Base-by-base conservation (phyloP, 805 yeast species). In the Metschnikowia orientalis region DNA sequence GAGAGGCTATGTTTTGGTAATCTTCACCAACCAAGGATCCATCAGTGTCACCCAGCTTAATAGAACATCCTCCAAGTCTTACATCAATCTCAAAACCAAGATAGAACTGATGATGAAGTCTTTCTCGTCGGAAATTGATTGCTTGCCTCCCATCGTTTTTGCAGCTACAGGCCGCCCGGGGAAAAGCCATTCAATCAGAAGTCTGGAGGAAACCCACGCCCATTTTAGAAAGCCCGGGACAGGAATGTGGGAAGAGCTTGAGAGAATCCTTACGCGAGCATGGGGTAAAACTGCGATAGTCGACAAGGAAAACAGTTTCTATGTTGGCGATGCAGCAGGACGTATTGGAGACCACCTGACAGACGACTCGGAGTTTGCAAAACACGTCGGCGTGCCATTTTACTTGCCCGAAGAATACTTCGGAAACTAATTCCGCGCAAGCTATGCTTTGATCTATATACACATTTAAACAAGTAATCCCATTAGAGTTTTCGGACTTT, bases 301-400 rank as follows among this genome's bases (percentile, higher is more conserved):
- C 2, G 78, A 77, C 45, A 30, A 52, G 30, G 58, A 51, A 0
- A 43, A 56, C 7, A 73, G 85, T 31, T 65, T 79, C 34, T 92
- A 61, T 54, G 89, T 88, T n/a, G 98, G 98, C 5, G 98, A 90
- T 61, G 97, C 97, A 0, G 97, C 96, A 5, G 98, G 97, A 1
- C 66, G 97, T 33, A 49, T 53, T 2, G 56, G 51, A 0, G 97
- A 90, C 56, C 83, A 81, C 52, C 84, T 92, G 66, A 88, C 84
- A 46, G 74, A 83, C 30, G 98, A 90, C 55, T 56, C 53, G 42
- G 52, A 40, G 35, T 89, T 89, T 66, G 96, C 97, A 0, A 42
- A 63, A 26, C 41, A 34, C 16, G 50, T 72, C 1, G 75, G 74
- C 0, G 27, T 87, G 2, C 41, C 45, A 13, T 90, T 86, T 49